These are phyloP conservation scores for Suillus decipiens DNA, from an alignment of 768 basidiomycete species.

Conservation along the genomic window DNA sequence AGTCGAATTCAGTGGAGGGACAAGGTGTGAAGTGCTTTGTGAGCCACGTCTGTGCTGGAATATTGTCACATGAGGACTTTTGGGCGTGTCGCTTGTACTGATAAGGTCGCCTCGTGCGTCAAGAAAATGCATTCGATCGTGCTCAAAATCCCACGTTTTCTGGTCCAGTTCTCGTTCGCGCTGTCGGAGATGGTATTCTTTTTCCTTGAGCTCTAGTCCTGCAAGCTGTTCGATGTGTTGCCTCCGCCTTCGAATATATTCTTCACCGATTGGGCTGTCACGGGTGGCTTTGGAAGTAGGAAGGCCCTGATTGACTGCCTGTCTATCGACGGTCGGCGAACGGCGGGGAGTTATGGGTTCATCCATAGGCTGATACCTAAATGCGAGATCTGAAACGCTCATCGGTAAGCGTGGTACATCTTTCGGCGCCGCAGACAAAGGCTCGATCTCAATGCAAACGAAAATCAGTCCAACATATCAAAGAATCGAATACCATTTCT, in stretches of 20 bases:
- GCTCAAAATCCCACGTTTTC: constrained; percentile 57
- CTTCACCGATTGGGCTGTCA: constrained; percentile 24
- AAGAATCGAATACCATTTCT: constrained; percentile 22
- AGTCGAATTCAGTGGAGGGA: constrained; percentile 15
- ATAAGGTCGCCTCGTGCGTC: constrained; percentile 34
- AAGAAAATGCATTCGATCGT: constrained; percentile 47
- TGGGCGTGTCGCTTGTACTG: constrained; percentile 31
- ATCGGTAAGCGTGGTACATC: constrained; percentile 64
- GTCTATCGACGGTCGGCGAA: constrained; percentile 36
- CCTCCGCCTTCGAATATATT: constrained; percentile 34
- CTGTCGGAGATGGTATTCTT: constrained; percentile 52
- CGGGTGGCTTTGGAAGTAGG: constrained; percentile 17
- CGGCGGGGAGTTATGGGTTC: constrained; percentile 43
- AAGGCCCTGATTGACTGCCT: constrained; percentile 27
- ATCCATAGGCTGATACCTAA: constrained; percentile 55
- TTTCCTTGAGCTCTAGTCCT: constrained; percentile 54
- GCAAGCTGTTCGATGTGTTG: constrained; percentile 52
- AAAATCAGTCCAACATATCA: constrained; percentile 8
- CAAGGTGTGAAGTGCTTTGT: constrained; percentile 31
- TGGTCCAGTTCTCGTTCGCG: constrained; percentile 57
- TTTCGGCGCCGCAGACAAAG: constrained; percentile 54
- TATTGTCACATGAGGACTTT: constrained; percentile 25
- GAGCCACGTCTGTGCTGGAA: constrained; percentile 32
- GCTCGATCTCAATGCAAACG: constrained; percentile 42
- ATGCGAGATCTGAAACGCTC: constrained; percentile 65